These are phyloP conservation scores for Phytopythium sindhum DNA, from an alignment of 352 stramenopile species.

Conservation along the genomic window DNA sequence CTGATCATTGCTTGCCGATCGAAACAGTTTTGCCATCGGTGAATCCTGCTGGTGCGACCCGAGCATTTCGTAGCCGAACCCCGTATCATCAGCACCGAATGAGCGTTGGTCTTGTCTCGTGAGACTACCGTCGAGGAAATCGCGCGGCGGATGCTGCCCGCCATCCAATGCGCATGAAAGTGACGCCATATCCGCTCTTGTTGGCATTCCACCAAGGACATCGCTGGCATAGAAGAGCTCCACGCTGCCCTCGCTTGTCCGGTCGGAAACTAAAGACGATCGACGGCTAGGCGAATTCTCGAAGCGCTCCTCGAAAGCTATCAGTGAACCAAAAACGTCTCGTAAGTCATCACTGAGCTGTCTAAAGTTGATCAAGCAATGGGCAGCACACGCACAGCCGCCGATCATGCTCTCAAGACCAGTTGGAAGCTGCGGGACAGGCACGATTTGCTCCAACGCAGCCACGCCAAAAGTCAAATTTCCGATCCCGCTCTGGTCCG, in stretches of 20 bases:
- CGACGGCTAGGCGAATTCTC: slow-evolving; percentile 2
- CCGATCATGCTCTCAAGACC: background rate
- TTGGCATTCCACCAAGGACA: slow-evolving; percentile 1
- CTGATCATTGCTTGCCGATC: background rate
- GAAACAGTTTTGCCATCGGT: background rate
- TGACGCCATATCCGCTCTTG: background rate
- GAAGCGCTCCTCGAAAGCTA: background rate
- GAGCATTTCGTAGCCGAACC: background rate
- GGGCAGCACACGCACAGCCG: background rate
- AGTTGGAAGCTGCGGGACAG: background rate
- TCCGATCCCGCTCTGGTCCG: background rate
- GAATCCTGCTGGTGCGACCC: background rate
- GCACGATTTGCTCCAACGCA: background rate
- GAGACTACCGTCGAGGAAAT: background rate
- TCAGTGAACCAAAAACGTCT: background rate
- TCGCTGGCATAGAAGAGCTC: slow-evolving; percentile 10
- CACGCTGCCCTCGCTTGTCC: slow-evolving; percentile 7
- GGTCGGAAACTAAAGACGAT: slow-evolving; percentile 7
- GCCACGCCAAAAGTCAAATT: too few relatives aligned
- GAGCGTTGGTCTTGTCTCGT: background rate
- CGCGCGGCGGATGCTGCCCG: background rate
- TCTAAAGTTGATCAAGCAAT: background rate
- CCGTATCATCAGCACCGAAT: too few relatives aligned
- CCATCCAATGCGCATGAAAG: background rate
- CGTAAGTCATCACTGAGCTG: background rate